A percentile compares a stretch with the other conserved stretches of the same genome.
phyloP scores from a whole-genome alignment of 176 grass and related monocot genomes.

The Oryza longistaminata region DNA sequence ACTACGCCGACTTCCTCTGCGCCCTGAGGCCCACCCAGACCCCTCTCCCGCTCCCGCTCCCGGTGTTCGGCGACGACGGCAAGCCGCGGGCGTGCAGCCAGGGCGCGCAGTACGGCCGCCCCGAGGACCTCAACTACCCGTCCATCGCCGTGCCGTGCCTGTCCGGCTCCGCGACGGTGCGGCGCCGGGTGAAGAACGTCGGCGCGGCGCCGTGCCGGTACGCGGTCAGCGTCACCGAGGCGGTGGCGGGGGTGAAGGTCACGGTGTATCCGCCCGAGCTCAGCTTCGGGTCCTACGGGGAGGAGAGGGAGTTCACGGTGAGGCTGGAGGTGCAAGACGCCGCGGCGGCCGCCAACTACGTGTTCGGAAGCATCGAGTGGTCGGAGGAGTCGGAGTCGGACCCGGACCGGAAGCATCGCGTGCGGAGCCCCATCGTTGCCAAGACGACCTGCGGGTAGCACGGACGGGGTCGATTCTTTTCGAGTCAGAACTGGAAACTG shows the following conservation, averaged over 20 bases:
- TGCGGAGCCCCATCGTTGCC: conserved; percentile 52
- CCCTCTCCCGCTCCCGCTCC: conserved; percentile 1
- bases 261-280: conserved; percentile 44
- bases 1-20: conserved; percentile 73
- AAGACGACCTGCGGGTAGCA: conserved; percentile 31
- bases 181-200: conserved; percentile 64
- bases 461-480: background rate
- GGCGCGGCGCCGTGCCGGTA: conserved; percentile 32
- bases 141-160: conserved; percentile 56
- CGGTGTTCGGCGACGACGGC: conserved; percentile 8
- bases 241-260: conserved; percentile 35
- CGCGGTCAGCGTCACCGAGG: conserved; percentile 29
- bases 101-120: background rate
- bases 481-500: background rate
- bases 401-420: conserved; percentile 41
- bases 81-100: conserved; percentile 39
- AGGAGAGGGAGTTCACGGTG: conserved; percentile 67
- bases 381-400: conserved; percentile 29
- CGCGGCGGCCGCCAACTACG: background rate
- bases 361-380: conserved; percentile 61
- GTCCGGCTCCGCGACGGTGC: conserved; percentile 27
- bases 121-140: conserved; percentile 74
- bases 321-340: conserved; percentile 9
- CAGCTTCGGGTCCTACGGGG: conserved; percentile 21
- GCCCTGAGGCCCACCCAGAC: conserved; percentile 30